Conservation (phyloP, 129 eudicot genomes). For the Escallonia rubra region DNA sequence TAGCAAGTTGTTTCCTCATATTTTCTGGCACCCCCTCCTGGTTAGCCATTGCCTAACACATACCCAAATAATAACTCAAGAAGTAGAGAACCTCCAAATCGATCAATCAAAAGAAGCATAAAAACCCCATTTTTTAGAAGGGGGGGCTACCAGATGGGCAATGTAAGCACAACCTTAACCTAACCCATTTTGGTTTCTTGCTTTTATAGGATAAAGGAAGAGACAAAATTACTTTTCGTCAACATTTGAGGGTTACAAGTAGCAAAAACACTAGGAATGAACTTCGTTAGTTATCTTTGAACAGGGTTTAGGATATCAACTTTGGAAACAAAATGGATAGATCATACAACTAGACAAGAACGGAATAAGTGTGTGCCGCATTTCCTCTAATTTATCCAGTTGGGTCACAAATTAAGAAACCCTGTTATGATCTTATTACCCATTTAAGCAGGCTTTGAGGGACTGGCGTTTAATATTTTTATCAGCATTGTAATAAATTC, state of each 20-base stretch:
- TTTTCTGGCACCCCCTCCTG: slow-evolving; percentile 4
- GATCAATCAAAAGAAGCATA: neutral
- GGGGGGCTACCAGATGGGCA: neutral
- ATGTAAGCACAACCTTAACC: neutral
- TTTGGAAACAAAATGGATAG: too few relatives aligned
- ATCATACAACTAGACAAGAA: too few relatives aligned
- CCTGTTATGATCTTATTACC: too few relatives aligned
- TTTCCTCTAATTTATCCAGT: too few relatives aligned
- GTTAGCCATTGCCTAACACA: slow-evolving; percentile 2
- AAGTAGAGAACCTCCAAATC: neutral
- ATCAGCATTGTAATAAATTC: neutral
- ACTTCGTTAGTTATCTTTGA: too few relatives aligned
- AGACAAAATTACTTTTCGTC: neutral
- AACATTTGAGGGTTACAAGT: neutral
- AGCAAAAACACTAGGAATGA: too few relatives aligned
- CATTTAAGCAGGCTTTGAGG: too few relatives aligned
- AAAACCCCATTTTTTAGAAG: neutral
- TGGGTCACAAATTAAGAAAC: too few relatives aligned
- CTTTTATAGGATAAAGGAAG: neutral
- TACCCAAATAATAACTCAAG: neutral
- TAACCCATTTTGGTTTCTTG: neutral
- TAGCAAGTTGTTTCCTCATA: neutral
- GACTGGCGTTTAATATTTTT: too few relatives aligned
- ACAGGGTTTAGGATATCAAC: too few relatives aligned
- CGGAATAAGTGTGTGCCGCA: too few relatives aligned